Percentiles rank a stretch among this genome's conserved stretches.
Conservation (phyloP, 2,329 filamentous ascomycete genomes). For the Nectriaceae sp. region DNA sequence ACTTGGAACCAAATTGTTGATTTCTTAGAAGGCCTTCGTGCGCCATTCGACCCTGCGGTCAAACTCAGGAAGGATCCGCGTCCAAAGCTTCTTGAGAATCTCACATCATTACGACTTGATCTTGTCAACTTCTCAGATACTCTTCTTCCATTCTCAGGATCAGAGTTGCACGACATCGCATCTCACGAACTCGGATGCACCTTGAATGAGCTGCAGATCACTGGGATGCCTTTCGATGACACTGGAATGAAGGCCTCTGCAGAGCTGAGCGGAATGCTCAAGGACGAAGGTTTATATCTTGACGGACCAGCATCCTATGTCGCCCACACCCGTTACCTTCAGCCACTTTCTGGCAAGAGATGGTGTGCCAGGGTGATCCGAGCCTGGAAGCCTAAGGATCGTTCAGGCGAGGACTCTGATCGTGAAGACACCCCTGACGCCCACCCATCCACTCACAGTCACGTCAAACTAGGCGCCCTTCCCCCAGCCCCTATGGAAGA, state of each 20-base stretch:
- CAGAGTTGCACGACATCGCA: conserved; percentile 53
- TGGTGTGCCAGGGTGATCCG: conserved; percentile 49
- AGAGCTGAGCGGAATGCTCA: conserved; percentile 54
- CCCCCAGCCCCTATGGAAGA: conserved; percentile 44
- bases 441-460: conserved; percentile 19
- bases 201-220: conserved; percentile 54
- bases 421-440: conserved; percentile 26
- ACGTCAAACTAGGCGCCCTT: conserved; percentile 36
- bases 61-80: conserved; percentile 36
- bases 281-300: conserved; percentile 54
- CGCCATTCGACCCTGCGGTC: conserved; percentile 48
- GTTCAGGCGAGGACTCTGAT: conserved; percentile 25
- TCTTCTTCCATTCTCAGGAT: conserved; percentile 46
- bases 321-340: conserved; percentile 41
- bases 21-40: conserved; percentile 52
- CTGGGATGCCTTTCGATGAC: conserved; percentile 53
- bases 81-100: conserved; percentile 49
- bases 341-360: conserved; percentile 39
- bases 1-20: conserved; percentile 56
- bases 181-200: conserved; percentile 56
- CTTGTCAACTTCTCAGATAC: conserved; percentile 56
- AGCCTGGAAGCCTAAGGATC: conserved; percentile 39
- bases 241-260: conserved; percentile 47
- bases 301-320: conserved; percentile 47
- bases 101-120: conserved; percentile 52